Percentiles rank a stretch among this genome's conserved stretches.
Evolutionary conservation across 2,329 filamentous ascomycete genomes (phyloP).

Genomic region (Didymella glomerata): DNA sequence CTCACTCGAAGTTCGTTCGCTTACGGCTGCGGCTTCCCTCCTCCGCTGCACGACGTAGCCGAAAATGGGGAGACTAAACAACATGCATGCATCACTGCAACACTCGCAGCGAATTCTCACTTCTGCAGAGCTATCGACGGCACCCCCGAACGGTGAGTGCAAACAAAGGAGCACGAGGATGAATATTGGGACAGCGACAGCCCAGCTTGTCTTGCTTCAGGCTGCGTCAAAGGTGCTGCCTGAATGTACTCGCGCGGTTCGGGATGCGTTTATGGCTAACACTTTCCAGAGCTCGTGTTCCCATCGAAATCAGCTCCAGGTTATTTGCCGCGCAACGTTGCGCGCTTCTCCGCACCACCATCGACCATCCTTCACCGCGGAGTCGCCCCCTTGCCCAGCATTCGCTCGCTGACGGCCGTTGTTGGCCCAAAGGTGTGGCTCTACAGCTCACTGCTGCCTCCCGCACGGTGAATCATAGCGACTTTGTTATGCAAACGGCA

Average conservation of each 20-base stretch:
- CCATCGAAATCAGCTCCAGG: constrained; percentile 7
- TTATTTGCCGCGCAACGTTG: constrained; percentile 10
- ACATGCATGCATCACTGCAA: constrained; percentile 15
- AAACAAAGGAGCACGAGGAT: constrained; percentile 17
- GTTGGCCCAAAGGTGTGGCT: constrained; percentile 7
- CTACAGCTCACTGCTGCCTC: background rate
- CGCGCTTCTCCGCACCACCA: constrained; percentile 21
- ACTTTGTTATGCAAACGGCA: constrained; percentile 13
- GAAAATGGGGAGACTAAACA: constrained; percentile 10
- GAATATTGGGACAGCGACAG: constrained; percentile 1
- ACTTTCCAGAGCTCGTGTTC: constrained; percentile 9
- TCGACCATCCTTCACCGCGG: background rate
- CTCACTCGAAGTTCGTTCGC: constrained; percentile 9
- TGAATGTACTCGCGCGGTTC: constrained; percentile 10
- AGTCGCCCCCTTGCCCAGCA: background rate
- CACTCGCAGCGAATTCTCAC: constrained; percentile 22
- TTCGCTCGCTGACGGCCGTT: background rate
- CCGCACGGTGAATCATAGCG: constrained; percentile 4
- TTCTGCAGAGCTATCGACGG: constrained; percentile 10
- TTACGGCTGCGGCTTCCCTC: constrained; percentile 11
- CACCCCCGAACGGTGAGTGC: constrained; percentile 10
- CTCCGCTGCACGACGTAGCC: constrained; percentile 20
- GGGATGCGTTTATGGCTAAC: constrained; percentile 11
- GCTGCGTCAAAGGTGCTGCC: constrained; percentile 11
- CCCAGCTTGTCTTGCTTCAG: constrained; percentile 12